phyloP scores from a whole-genome alignment of 2,329 filamentous ascomycete genomes.

The Aspergillus texensis region DNA sequence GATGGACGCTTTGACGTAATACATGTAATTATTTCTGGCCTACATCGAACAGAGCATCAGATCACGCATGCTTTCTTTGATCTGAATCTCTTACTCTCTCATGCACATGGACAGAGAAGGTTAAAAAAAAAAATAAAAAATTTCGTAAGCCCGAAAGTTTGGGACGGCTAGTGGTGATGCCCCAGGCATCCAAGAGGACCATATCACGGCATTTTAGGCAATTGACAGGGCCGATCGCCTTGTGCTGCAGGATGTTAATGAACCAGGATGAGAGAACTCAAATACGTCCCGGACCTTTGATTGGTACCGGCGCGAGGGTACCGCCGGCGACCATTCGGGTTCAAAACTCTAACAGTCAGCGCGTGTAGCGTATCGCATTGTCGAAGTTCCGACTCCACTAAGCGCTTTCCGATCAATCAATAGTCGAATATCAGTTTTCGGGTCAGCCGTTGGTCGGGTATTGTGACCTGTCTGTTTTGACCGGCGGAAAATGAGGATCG shows the following conservation, averaged over 20 bases:
- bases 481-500: neutral
- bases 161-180: neutral
- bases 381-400: slow-evolving; percentile 16
- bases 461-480: slow-evolving; percentile 11
- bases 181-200: neutral
- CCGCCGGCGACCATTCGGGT: slow-evolving; percentile 19
- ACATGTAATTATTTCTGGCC: neutral
- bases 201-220: slow-evolving; percentile 12
- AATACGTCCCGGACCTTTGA: slow-evolving; percentile 35
- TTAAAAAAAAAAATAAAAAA: neutral
- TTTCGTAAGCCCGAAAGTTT: neutral
- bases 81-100: neutral
- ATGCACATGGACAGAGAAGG: neutral
- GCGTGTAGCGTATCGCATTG: slow-evolving; percentile 31
- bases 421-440: slow-evolving; percentile 6
- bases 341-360: slow-evolving; percentile 9
- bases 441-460: slow-evolving; percentile 6
- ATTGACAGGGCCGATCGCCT: slow-evolving; percentile 30
- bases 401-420: slow-evolving; percentile 20
- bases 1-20: neutral
- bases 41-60: neutral
- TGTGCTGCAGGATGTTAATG: slow-evolving; percentile 22
- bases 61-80: neutral
- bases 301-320: slow-evolving; percentile 25
- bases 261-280: slow-evolving; percentile 32